These are phyloP conservation scores for Cercophora scortea DNA, from an alignment of 495 filamentous ascomycete species.

Conservation along the genomic window DNA sequence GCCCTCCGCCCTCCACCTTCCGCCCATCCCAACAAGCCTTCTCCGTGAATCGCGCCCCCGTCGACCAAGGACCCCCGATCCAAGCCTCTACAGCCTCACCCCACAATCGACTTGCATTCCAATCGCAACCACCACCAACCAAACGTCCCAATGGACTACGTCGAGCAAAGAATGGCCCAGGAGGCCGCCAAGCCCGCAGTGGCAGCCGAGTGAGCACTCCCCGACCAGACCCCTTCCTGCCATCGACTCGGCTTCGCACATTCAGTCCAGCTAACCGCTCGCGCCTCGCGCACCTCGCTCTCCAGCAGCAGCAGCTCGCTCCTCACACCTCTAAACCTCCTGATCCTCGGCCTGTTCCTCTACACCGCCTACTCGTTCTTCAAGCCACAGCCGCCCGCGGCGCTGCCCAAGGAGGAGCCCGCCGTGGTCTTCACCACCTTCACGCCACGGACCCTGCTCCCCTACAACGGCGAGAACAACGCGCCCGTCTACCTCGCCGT, in stretches of 20 bases:
- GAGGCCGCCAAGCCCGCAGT: slow-evolving; percentile 27
- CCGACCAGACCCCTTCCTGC: background rate
- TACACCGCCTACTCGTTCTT: slow-evolving; percentile 61
- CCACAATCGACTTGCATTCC: background rate
- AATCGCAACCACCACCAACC: background rate
- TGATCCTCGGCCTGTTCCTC: slow-evolving; percentile 62
- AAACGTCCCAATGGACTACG: slow-evolving; percentile 42
- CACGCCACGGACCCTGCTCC: slow-evolving; percentile 74
- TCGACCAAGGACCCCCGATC: no score
- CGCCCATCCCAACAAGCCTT: no score
- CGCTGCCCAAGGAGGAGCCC: slow-evolving; percentile 59
- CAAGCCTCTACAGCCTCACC: no score
- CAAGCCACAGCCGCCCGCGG: slow-evolving; percentile 44
- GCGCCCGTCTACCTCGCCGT: slow-evolving; percentile 79
- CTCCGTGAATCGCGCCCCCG: no score
- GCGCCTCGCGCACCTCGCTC: background rate
- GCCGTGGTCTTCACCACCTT: slow-evolving; percentile 84
- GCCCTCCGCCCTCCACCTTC: no score
- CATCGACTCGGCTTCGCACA: background rate
- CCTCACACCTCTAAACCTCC: slow-evolving; percentile 69
- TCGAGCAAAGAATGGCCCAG: slow-evolving; percentile 46
- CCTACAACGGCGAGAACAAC: slow-evolving; percentile 75
- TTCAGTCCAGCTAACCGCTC: background rate
- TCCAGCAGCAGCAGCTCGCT: slow-evolving; percentile 46
- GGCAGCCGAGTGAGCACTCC: slow-evolving; percentile 9